A percentile compares a stretch with the other conserved stretches of the same genome.
These are phyloP conservation scores for Cutaneotrichosporon spelunceum DNA, from an alignment of 1,284 basidiomycete genomes.

Conservation along the genomic window DNA sequence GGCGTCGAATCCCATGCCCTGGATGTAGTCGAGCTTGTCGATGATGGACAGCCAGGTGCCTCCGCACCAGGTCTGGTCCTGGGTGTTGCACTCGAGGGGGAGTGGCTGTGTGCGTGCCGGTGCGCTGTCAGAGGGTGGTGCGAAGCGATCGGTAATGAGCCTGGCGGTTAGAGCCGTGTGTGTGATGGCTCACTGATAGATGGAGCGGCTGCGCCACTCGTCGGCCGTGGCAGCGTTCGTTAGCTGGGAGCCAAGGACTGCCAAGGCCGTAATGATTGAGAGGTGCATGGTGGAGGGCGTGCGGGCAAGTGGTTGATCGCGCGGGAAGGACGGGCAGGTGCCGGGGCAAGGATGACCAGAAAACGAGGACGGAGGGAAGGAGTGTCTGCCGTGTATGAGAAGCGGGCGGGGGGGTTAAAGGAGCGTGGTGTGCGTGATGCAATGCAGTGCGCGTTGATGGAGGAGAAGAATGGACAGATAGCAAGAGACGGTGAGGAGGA, in stretches of 20 bases:
- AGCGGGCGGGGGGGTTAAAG: too few relatives aligned
- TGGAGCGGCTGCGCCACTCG: conserved; percentile 49
- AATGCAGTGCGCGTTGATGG: too few relatives aligned
- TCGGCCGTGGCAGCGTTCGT: conserved; percentile 40
- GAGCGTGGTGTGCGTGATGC: too few relatives aligned
- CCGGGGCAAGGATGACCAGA: neutral
- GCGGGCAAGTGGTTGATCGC: too few relatives aligned
- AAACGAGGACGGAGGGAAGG: too few relatives aligned
- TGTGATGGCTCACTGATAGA: conserved; percentile 47
- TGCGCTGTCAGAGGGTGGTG: conserved; percentile 58
- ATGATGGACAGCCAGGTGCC: conserved; percentile 72
- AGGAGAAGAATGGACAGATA: too few relatives aligned
- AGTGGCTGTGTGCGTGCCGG: conserved; percentile 55
- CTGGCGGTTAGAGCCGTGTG: conserved; percentile 44
- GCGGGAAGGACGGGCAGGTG: neutral
- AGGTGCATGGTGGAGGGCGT: conserved; percentile 5
- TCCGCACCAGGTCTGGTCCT: conserved; percentile 60
- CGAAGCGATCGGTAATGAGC: conserved; percentile 72
- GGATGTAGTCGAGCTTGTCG: conserved; percentile 71
- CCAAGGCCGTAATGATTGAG: conserved; percentile 11
- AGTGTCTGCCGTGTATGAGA: too few relatives aligned
- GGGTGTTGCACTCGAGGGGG: conserved; percentile 34
- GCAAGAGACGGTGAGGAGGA: too few relatives aligned
- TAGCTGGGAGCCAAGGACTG: conserved; percentile 13
- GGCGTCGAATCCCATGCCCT: conserved; percentile 71